Conservation (phyloP, 805 yeast genomes). For the Starmerella gropengiesseri region DNA sequence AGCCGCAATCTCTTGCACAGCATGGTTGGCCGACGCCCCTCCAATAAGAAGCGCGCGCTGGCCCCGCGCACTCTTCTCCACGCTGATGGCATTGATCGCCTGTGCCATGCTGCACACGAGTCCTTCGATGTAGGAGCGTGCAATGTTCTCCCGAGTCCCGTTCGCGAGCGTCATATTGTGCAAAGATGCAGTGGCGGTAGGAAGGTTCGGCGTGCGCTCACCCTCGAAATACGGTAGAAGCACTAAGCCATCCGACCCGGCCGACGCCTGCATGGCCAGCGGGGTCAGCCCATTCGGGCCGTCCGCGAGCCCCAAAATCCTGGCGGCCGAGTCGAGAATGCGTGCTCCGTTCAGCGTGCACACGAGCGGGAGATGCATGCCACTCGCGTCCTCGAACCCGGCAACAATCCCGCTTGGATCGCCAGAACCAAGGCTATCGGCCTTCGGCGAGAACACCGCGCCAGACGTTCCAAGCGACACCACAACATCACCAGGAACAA, state of each 20-base stretch:
- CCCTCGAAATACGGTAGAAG: slow-evolving; percentile 25
- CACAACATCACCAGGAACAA: slow-evolving; percentile 20
- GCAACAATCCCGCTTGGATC: slow-evolving; percentile 25
- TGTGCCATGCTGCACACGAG: slow-evolving; percentile 24
- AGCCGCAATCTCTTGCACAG: slow-evolving; percentile 23
- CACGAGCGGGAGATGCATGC: slow-evolving; percentile 22
- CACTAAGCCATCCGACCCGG: slow-evolving; percentile 22
- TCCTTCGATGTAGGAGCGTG: slow-evolving; percentile 24
- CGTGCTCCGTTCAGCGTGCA: slow-evolving; percentile 26
- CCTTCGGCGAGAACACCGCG: slow-evolving; percentile 20
- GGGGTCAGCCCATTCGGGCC: slow-evolving; percentile 18
- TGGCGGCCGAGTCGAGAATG: slow-evolving; percentile 18
- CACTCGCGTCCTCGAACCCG: slow-evolving; percentile 23
- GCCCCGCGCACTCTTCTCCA: slow-evolving; percentile 2
- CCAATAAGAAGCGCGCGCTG: slow-evolving; percentile 23
- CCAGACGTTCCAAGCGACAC: slow-evolving; percentile 25
- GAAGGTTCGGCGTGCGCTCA: slow-evolving; percentile 26
- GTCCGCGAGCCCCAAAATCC: slow-evolving; percentile 7
- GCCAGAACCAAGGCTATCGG: slow-evolving; percentile 12
- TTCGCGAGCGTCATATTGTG: slow-evolving; percentile 22
- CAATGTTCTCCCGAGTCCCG: slow-evolving; percentile 17
- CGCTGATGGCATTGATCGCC: slow-evolving; percentile 18
- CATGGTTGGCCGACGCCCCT: slow-evolving; percentile 24
- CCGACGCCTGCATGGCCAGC: slow-evolving; percentile 18
- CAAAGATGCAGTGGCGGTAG: slow-evolving; percentile 21